Evolutionary conservation across 225 moss, liverwort and hornwort genomes (phyloP).

Genomic region (Physcomitrellopsis africana): DNA sequence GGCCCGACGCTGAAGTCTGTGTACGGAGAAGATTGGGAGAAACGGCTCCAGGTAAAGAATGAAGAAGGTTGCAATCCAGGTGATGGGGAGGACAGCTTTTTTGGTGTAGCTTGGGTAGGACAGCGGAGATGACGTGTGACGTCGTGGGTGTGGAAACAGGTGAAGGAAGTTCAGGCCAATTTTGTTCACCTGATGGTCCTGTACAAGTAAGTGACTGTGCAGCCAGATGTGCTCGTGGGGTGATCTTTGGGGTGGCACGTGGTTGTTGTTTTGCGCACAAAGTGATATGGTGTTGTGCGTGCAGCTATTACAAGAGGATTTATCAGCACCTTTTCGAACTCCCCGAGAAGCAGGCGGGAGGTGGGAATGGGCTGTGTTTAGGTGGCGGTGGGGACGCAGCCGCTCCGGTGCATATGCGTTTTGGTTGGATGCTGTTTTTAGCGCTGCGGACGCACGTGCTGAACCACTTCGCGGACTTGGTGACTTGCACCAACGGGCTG

Average conservation of each 20-base stretch:
- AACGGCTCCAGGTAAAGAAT: conserved; percentile 70
- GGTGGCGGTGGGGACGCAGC: conserved; percentile 51
- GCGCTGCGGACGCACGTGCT: conserved; percentile 87
- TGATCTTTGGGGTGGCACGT: background rate
- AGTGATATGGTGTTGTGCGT: conserved; percentile 26
- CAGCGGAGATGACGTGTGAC: conserved; percentile 28
- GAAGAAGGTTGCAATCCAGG: conserved; percentile 5
- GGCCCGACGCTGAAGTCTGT: conserved; percentile 67
- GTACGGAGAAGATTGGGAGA: conserved; percentile 92
- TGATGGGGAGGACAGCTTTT: background rate
- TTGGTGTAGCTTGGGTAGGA: conserved; percentile 22
- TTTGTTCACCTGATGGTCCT: conserved; percentile 90
- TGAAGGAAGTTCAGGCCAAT: conserved; percentile 92
- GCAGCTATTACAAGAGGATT: conserved; percentile 97
- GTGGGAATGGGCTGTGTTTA: conserved; percentile 47
- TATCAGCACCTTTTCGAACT: conserved; percentile 79
- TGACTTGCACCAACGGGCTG: conserved; percentile 97
- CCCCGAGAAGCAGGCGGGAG: conserved; percentile 52
- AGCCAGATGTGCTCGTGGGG: conserved; percentile 1
- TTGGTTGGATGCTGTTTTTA: conserved; percentile 98
- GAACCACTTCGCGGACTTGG: conserved; percentile 84
- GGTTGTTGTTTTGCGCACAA: background rate
- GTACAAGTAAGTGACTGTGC: conserved; percentile 74
- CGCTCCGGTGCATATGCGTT: conserved; percentile 79
- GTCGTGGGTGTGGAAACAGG: conserved; percentile 52